Conservation (phyloP, 2,329 filamentous ascomycete genomes). For the Ascomycota sp. region DNA sequence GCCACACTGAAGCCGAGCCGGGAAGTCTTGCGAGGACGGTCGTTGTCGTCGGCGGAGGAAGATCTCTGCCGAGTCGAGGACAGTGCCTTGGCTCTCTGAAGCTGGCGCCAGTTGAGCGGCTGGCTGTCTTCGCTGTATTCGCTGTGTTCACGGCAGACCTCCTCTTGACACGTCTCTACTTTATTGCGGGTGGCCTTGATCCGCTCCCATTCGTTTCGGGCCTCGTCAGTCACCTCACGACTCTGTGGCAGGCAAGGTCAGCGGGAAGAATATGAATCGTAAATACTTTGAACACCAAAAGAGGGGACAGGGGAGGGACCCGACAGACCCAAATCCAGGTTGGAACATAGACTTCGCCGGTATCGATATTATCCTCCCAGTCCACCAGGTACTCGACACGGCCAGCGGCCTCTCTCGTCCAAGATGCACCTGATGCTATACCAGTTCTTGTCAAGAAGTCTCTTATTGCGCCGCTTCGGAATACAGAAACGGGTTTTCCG, state of each 20-base stretch:
- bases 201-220: conserved; percentile 14
- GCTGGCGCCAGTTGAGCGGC: conserved; percentile 9
- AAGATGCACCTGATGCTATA: conserved; percentile 15
- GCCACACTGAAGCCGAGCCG: conserved; percentile 6
- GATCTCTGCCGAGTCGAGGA: not conserved
- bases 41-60: conserved; percentile 3
- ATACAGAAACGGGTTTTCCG: conserved; percentile 6
- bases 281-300: not conserved
- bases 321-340: conserved; percentile 11
- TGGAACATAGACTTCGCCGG: conserved; percentile 12
- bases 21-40: conserved; percentile 6
- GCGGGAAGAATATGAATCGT: conserved; percentile 2
- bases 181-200: conserved; percentile 5
- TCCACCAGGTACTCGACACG: conserved; percentile 16
- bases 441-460: conserved; percentile 10
- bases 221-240: conserved; percentile 11
- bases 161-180: too few species aligned
- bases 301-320: not conserved
- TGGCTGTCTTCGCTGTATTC: conserved; percentile 7
- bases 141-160: conserved; percentile 1
- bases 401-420: conserved; percentile 11
- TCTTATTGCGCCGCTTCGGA: conserved; percentile 5
- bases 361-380: conserved; percentile 14
- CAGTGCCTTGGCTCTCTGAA: conserved; percentile 3
- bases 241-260: conserved; percentile 7